Evolutionary conservation across 2,329 filamentous ascomycete species (phyloP).

Genomic region (Paracoccidioides brasiliensis): DNA sequence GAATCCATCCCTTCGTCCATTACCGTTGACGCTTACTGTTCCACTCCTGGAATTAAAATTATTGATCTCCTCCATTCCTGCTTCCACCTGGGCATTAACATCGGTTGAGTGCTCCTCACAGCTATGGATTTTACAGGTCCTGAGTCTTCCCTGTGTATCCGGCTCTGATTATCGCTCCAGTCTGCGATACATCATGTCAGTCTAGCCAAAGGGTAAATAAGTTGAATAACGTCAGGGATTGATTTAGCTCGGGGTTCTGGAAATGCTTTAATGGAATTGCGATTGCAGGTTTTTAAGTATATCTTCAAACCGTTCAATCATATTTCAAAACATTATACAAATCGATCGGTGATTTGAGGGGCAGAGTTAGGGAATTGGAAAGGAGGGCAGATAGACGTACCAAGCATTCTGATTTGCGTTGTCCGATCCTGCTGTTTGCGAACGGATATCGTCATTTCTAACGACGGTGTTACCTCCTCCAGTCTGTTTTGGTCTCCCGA

Average conservation of each 20-base stretch:
- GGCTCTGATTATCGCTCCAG: background rate
- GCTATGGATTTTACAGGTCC: too few relatives aligned
- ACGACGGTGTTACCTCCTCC: background rate
- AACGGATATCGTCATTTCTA: background rate
- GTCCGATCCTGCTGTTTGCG: background rate
- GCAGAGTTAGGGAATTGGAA: too few relatives aligned
- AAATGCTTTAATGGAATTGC: background rate
- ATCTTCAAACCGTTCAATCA: background rate
- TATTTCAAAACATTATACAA: background rate
- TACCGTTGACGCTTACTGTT: too few relatives aligned
- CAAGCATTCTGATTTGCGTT: background rate
- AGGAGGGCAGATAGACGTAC: background rate
- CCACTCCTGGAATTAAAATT: too few relatives aligned
- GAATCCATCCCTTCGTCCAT: too few relatives aligned
- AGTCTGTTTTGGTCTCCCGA: too few relatives aligned
- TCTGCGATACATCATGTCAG: background rate
- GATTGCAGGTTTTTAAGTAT: background rate
- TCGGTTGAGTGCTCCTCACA: too few relatives aligned
- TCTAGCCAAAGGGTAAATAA: background rate
- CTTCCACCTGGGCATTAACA: too few relatives aligned
- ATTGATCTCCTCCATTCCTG: too few relatives aligned
- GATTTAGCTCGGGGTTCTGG: background rate
- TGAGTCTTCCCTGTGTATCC: background rate
- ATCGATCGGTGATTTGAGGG: background rate
- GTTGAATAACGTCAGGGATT: background rate